Evolutionary conservation across 1,284 basidiomycete genomes (phyloP), one percentile per base, ranked within the genome.

Genomic region (Sutorius eximius): DNA sequence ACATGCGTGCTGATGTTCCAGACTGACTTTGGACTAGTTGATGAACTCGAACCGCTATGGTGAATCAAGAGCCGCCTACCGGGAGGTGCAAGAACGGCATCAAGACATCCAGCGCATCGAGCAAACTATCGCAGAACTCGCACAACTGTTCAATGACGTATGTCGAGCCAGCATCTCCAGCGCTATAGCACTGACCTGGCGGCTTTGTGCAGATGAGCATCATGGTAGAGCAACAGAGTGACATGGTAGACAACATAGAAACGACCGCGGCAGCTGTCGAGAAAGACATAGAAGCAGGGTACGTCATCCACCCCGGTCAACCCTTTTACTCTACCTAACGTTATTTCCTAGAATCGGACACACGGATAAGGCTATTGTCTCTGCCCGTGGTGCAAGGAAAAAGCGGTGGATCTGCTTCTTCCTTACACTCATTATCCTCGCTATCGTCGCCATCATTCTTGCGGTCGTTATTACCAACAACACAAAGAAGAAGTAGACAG

Each of bases 81-180:
- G 89, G 51, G 96, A 98, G 72, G 96, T 98, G 24, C 95, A 98
- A 76, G 91, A 92, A 69, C 87, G 97, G 55, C 95, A 98, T 69
- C 91, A 91, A 70, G 96, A 99, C 64, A 92, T 99, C 71, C 89
- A 93, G 71, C 89, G 91, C 62, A 98, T 99, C 67, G 95, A 98
- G 73, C 82, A 83, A 74, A 98, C 95, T 9, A 78, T 99, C 51
- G 86, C 86, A 15, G 95, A 99, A 73, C 83, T 99, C 40, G 95
- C 94, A 6, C 93, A 98, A 69, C 80, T 99, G 62, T 98, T 98
- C 78, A 93, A 94, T 69, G 96, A 99, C 69, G 89, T 89, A 48
- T 47, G 83, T 74, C 44, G 3, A 46, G 24, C 13, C 56, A 7
- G 13, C 16, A 42, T 47, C 29, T 49, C 49, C 30, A 12, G 22